These are phyloP conservation scores for Neurospora sp. DNA, from an alignment of 2,329 filamentous ascomycete species.

Conservation along the genomic window DNA sequence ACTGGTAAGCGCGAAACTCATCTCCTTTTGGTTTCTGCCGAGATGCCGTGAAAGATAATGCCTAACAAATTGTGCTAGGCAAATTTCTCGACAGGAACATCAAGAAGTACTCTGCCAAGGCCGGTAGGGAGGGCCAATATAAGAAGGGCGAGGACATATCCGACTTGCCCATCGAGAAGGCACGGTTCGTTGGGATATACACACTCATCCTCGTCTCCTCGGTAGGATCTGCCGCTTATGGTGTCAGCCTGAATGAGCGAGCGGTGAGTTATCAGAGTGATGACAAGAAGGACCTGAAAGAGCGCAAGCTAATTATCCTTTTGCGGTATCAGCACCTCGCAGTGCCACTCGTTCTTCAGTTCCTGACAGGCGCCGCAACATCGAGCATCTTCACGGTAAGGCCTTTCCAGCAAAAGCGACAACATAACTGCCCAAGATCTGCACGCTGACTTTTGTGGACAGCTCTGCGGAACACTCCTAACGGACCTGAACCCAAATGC, in stretches of 20 bases:
- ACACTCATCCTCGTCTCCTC: constrained; percentile 1
- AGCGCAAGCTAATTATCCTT: not conserved
- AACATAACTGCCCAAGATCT: not conserved
- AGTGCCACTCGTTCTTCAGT: constrained; percentile 8
- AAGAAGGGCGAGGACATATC: constrained; percentile 5
- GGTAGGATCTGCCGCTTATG: constrained; percentile 6
- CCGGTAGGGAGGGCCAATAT: not conserved
- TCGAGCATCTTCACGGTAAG: constrained; percentile 5
- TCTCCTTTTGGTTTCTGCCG: too few species aligned
- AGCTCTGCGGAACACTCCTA: constrained; percentile 15
- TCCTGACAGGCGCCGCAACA: constrained; percentile 7
- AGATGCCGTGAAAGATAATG: too few species aligned
- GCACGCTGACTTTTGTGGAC: not conserved
- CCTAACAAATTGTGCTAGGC: not conserved
- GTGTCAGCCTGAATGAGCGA: constrained; percentile 1
- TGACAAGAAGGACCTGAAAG: not conserved
- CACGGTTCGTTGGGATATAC: constrained; percentile 3
- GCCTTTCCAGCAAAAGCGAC: too few species aligned
- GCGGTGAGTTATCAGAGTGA: not conserved
- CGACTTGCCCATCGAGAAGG: constrained; percentile 5
- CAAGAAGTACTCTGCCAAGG: not conserved
- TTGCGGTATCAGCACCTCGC: constrained; percentile 3
- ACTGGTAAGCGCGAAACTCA: constrained; percentile 1
- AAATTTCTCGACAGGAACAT: constrained; percentile 9
- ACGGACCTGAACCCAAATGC: constrained; percentile 18